Conservation (phyloP, 345 rosid species). For the Aquilaria sinensis region DNA sequence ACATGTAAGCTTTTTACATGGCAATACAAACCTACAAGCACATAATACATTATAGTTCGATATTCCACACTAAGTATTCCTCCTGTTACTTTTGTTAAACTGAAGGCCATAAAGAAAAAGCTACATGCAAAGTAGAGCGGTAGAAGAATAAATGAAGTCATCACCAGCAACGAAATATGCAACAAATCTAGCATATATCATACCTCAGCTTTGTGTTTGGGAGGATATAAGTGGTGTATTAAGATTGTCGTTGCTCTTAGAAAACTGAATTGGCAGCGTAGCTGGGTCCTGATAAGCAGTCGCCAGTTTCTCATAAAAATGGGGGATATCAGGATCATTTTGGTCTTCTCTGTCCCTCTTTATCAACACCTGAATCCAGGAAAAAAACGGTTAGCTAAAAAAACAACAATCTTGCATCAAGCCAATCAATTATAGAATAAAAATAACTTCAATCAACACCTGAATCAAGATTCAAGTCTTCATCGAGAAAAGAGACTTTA, state of each 20-base stretch:
- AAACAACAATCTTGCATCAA: too few relatives aligned
- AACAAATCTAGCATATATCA: not conserved
- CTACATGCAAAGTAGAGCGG: slow-evolving; percentile 3
- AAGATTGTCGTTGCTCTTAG: slow-evolving; percentile 46
- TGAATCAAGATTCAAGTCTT: slow-evolving; percentile 5
- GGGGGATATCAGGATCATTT: slow-evolving; percentile 45
- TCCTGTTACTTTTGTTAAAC: not conserved
- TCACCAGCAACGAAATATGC: not conserved
- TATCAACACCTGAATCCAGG: slow-evolving; percentile 45
- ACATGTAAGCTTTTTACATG: too few relatives aligned
- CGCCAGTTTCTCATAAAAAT: slow-evolving; percentile 48
- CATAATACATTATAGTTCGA: too few relatives aligned
- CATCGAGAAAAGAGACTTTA: not conserved
- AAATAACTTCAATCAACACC: not conserved
- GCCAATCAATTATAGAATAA: too few relatives aligned
- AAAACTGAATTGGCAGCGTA: slow-evolving; percentile 48
- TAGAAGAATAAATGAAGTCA: not conserved
- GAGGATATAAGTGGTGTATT: slow-evolving; percentile 62
- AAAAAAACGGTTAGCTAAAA: not conserved
- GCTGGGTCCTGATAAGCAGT: slow-evolving; percentile 84
- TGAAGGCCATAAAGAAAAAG: not conserved
- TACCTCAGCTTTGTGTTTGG: slow-evolving; percentile 30
- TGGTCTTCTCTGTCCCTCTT: slow-evolving; percentile 69
- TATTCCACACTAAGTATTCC: not conserved
- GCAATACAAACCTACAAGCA: too few relatives aligned